These are phyloP conservation scores for Typha latifolia DNA, from an alignment of 176 grass and related monocot species.

Conservation along the genomic window DNA sequence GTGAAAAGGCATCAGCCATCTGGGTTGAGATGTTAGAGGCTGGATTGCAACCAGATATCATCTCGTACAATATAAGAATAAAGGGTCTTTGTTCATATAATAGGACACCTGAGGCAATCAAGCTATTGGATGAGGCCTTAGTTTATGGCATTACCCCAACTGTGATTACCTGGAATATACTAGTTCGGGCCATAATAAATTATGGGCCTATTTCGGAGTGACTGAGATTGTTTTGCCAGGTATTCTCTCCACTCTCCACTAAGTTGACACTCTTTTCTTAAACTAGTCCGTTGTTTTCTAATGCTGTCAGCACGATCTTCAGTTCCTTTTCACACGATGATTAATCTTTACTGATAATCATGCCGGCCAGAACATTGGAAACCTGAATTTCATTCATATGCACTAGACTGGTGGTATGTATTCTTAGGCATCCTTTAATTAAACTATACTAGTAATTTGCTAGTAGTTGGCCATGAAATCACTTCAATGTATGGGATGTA, in stretches of 20 bases:
- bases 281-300: not conserved
- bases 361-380: not conserved
- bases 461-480: too few relatives aligned
- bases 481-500: too few relatives aligned
- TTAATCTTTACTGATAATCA: not conserved
- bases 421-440: not conserved
- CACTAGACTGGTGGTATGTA: not conserved
- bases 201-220: slow-evolving; percentile 38
- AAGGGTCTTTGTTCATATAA: slow-evolving; percentile 88
- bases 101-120: slow-evolving; percentile 46
- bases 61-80: slow-evolving; percentile 73
- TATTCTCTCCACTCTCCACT: slow-evolving; percentile 1
- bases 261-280: not conserved
- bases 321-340: not conserved
- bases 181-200: slow-evolving; percentile 69
- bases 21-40: slow-evolving; percentile 55
- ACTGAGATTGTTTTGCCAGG: slow-evolving; percentile 26
- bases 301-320: not conserved
- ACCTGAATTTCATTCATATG: not conserved
- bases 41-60: slow-evolving; percentile 73
- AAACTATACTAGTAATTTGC: too few relatives aligned
- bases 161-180: slow-evolving; percentile 81
- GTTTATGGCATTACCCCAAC: slow-evolving; percentile 56
- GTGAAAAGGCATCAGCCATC: slow-evolving; percentile 48
- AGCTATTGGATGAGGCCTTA: slow-evolving; percentile 60